These are phyloP conservation scores for Lanmaoa pseudosensibilis DNA, from an alignment of 768 basidiomycete species.

Conservation along the genomic window DNA sequence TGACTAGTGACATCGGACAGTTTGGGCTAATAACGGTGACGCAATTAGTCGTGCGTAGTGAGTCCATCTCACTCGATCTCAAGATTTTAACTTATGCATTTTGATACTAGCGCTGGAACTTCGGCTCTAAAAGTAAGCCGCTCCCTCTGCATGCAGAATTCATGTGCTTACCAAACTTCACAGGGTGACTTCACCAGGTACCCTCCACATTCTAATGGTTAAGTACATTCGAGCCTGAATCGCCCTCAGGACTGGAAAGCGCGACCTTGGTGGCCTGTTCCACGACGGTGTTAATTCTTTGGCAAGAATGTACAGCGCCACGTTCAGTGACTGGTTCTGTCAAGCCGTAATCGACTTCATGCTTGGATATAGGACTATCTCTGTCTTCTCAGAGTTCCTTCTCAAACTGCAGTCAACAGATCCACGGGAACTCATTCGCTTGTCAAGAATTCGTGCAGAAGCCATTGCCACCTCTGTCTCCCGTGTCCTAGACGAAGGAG, in stretches of 20 bases:
- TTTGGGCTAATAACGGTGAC: constrained; percentile 99
- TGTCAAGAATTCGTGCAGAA: constrained; percentile 87
- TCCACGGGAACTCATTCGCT: constrained; percentile 81
- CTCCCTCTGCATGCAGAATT: not conserved
- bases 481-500: constrained; percentile 71
- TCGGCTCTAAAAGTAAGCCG: constrained; percentile 85
- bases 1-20: constrained; percentile 36
- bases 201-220: not conserved
- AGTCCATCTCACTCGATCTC: constrained; percentile 28
- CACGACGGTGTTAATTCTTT: constrained; percentile 96
- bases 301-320: constrained; percentile 84
- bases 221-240: constrained; percentile 7
- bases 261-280: constrained; percentile 87
- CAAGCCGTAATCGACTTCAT: constrained; percentile 95
- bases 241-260: constrained; percentile 79
- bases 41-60: constrained; percentile 88
- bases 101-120: constrained; percentile 76
- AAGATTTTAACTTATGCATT: constrained; percentile 13
- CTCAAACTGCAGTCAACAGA: constrained; percentile 88
- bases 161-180: constrained; percentile 4
- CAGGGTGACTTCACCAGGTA: constrained; percentile 89
- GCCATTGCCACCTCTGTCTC: constrained; percentile 89
- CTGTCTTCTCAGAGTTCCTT: constrained; percentile 93
- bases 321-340: constrained; percentile 94
- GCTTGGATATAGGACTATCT: constrained; percentile 81